These are phyloP conservation scores for Incumbomyces lentus DNA, from an alignment of 2,329 filamentous ascomycete species.

Conservation along the genomic window DNA sequence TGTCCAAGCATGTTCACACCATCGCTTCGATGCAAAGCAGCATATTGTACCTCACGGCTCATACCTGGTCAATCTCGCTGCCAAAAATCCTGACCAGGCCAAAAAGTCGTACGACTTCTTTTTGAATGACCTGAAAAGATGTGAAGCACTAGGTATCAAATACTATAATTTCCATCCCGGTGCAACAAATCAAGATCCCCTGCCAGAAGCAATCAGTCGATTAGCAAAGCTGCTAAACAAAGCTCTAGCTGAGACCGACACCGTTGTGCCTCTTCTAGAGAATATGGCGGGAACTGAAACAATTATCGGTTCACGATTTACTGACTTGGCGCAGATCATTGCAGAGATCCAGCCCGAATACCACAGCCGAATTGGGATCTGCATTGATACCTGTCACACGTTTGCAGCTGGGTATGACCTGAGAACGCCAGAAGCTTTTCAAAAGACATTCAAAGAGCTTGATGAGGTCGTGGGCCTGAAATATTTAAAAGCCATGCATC, in stretches of 20 bases:
- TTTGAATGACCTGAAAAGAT: slow-evolving; percentile 75
- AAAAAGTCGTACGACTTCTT: slow-evolving; percentile 78
- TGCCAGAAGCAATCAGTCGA: slow-evolving; percentile 60
- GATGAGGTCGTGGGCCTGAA: slow-evolving; percentile 63
- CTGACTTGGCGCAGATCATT: slow-evolving; percentile 81
- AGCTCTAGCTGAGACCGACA: slow-evolving; percentile 64
- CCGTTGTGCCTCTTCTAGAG: slow-evolving; percentile 76
- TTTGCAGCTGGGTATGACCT: slow-evolving; percentile 93
- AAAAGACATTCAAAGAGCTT: slow-evolving; percentile 63
- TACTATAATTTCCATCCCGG: slow-evolving; percentile 99
- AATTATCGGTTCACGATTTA: slow-evolving; percentile 73
- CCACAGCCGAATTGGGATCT: slow-evolving; percentile 79
- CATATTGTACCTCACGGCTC: slow-evolving; percentile 84
- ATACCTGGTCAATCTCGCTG: slow-evolving; percentile 92
- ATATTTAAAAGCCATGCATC: slow-evolving; percentile 75
- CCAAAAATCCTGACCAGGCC: slow-evolving; percentile 67
- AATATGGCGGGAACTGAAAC: slow-evolving; percentile 92
- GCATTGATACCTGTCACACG: slow-evolving; percentile 91
- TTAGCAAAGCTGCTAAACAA: slow-evolving; percentile 75
- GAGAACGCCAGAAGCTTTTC: slow-evolving; percentile 62
- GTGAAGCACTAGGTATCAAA: slow-evolving; percentile 71
- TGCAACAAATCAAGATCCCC: slow-evolving; percentile 58
- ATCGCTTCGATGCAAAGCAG: slow-evolving; percentile 59
- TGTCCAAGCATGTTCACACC: slow-evolving; percentile 53
- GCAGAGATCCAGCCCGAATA: slow-evolving; percentile 57